Evolutionary conservation across 2,329 filamentous ascomycete genomes (phyloP).

Genomic region (Fusarium aywerte): DNA sequence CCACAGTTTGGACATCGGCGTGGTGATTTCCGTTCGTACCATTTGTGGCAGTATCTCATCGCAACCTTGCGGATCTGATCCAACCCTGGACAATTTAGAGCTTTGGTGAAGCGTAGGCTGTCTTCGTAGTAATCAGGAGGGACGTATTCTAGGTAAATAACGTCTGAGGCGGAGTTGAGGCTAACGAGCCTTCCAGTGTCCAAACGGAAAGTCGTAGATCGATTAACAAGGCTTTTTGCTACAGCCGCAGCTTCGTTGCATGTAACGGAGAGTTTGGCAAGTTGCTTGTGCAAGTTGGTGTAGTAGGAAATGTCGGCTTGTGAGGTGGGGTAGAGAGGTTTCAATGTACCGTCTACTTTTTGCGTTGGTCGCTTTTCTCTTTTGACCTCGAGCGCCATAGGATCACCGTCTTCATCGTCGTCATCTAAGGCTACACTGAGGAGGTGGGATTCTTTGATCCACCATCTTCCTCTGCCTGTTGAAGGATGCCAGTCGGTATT

Average conservation of each 20-base stretch:
- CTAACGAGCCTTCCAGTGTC: slow-evolving; percentile 46
- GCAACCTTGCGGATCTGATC: slow-evolving; percentile 54
- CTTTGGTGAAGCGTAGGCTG: slow-evolving; percentile 43
- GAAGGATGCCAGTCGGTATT: slow-evolving; percentile 30
- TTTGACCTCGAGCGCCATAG: slow-evolving; percentile 41
- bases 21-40: slow-evolving; percentile 49
- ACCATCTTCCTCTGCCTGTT: slow-evolving; percentile 41
- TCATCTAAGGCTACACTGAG: slow-evolving; percentile 9
- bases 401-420: slow-evolving; percentile 35
- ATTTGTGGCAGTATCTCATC: slow-evolving; percentile 56
- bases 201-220: slow-evolving; percentile 42
- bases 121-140: slow-evolving; percentile 45
- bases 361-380: slow-evolving; percentile 36
- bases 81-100: slow-evolving; percentile 46
- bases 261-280: slow-evolving; percentile 43
- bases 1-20: slow-evolving; percentile 51
- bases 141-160: slow-evolving; percentile 53
- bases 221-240: slow-evolving; percentile 33
- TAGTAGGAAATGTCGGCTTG: slow-evolving; percentile 51
- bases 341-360: slow-evolving; percentile 35
- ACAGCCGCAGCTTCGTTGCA: slow-evolving; percentile 46
- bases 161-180: slow-evolving; percentile 46
- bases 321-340: slow-evolving; percentile 44
- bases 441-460: slow-evolving; percentile 13
- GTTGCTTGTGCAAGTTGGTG: slow-evolving; percentile 44